Percentiles rank a stretch among this genome's conserved stretches.
These are phyloP conservation scores for Colletotrichum sojae DNA, from an alignment of 2,329 filamentous ascomycete species.

Conservation along the genomic window DNA sequence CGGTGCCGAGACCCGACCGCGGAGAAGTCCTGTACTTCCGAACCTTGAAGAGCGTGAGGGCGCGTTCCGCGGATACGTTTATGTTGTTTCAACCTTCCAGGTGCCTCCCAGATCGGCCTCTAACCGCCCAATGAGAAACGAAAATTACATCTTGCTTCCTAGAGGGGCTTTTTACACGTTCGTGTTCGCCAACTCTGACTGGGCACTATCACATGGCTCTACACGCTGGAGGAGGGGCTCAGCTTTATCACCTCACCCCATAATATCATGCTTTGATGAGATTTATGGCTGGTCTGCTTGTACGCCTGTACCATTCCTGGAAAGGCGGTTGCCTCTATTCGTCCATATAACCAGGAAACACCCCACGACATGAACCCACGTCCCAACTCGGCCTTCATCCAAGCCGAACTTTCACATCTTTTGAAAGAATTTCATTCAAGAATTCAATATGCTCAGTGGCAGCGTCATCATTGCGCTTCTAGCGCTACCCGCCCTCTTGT, in stretches of 20 bases:
- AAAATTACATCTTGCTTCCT: neutral
- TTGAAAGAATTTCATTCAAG: no score
- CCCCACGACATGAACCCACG: neutral
- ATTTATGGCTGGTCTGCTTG: no score
- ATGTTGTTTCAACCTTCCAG: no score
- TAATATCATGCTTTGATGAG: no score
- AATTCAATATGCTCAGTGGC: constrained; percentile 15
- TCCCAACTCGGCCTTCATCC: no score
- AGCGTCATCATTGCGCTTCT: constrained; percentile 12
- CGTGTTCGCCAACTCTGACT: neutral
- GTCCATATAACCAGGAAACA: neutral
- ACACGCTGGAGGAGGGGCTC: neutral
- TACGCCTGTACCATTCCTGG: no score
- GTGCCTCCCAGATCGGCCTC: neutral
- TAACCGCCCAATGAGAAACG: neutral
- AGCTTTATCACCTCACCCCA: no score
- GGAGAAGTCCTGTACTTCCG: no score
- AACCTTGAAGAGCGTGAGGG: no score
- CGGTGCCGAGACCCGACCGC: neutral
- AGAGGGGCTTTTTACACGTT: neutral
- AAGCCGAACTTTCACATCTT: no score
- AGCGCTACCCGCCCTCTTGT: constrained; percentile 17
- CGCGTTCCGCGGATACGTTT: no score
- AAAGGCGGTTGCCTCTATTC: no score
- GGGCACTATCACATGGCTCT: neutral